Base-by-base conservation (phyloP, 2,329 filamentous ascomycete species). In the Septoria petroselini region DNA sequence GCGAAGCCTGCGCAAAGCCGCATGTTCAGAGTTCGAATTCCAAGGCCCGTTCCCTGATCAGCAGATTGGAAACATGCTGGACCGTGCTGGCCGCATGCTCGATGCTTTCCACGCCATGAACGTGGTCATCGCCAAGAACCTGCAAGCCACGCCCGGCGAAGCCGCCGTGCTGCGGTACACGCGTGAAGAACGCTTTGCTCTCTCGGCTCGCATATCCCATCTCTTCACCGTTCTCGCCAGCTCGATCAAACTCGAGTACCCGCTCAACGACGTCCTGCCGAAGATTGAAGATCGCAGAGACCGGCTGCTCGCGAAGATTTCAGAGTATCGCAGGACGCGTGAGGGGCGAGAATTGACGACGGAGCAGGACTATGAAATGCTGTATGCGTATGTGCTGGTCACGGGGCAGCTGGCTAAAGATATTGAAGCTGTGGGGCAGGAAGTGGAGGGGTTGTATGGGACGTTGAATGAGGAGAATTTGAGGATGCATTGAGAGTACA, bases 61-160 rank as follows among this genome's bases (percentile, higher is more conserved):
- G 35, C 78, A 82, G 12, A 91, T 87, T 65, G 80, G 79, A 3
- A 80, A 83, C 29, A 86, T 97, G 50, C 79, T 97, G 65, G 80
- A 81, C 17, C 85, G 85, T 7, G 95, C 91, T 1, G 84, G 85
- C 55, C 83, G 86, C 44, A 88, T 96, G 70, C 81, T 97, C 3
- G 91, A 96, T 69, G 85, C 88, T 30, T 96, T 98, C 68, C 91
- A 97, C 65, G 89, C 91, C 43, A 95, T 98, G 88, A 94, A 91
- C 56, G 81, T 96, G 8, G 84, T 96, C 55, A 90, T 95, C 30
- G 79, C 86, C 64, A 91, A 91, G 63, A 87, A 91, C 52, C 75
- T 84, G 8, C 79, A 80, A 30, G 80, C 88, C 1, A 89, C 84
- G 2, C 80, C 85, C 19, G 91, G 91, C 3, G 91, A 97, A 71